A percentile compares a stretch with the other conserved stretches of the same genome.
Evolutionary conservation across 179 eudicot species (phyloP).

Genomic region (Corrigiola litoralis): DNA sequence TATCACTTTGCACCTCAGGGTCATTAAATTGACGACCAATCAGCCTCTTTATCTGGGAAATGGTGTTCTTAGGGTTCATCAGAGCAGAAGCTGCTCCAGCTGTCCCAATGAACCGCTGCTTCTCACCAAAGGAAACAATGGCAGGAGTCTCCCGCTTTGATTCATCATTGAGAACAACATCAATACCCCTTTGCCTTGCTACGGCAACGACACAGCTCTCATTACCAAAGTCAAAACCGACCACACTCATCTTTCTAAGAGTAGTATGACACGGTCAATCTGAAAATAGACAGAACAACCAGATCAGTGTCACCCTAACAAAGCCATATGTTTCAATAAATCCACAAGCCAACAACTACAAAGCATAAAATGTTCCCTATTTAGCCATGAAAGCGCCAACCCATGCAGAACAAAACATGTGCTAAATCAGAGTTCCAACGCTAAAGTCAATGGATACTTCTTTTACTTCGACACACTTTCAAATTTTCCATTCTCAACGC

Average conservation of each 20-base stretch:
- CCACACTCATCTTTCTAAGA: slow-evolving; percentile 81
- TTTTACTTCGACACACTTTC: no score
- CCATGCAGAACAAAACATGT: no score
- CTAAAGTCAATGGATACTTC: no score
- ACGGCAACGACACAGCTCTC: slow-evolving; percentile 92
- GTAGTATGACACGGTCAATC: neutral
- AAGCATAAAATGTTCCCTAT: no score
- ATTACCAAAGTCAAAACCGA: slow-evolving; percentile 90
- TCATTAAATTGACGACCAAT: slow-evolving; percentile 77
- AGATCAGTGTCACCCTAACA: neutral
- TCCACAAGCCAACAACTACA: neutral
- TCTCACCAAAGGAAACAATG: slow-evolving; percentile 84
- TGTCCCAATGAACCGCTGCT: slow-evolving; percentile 83
- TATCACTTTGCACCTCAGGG: slow-evolving; percentile 77
- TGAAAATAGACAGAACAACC: neutral
- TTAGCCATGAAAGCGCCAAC: no score
- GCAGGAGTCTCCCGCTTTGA: slow-evolving; percentile 91
- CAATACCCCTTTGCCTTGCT: slow-evolving; percentile 90
- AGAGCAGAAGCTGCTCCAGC: slow-evolving; percentile 87
- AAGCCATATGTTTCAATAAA: neutral
- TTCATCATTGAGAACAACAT: slow-evolving; percentile 91
- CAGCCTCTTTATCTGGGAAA: slow-evolving; percentile 76
- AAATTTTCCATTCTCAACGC: no score
- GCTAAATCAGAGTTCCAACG: no score
- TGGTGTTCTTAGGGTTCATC: slow-evolving; percentile 90